These are phyloP conservation scores for Russula vinacea DNA, from an alignment of 768 basidiomycete genomes.

Conservation along the genomic window DNA sequence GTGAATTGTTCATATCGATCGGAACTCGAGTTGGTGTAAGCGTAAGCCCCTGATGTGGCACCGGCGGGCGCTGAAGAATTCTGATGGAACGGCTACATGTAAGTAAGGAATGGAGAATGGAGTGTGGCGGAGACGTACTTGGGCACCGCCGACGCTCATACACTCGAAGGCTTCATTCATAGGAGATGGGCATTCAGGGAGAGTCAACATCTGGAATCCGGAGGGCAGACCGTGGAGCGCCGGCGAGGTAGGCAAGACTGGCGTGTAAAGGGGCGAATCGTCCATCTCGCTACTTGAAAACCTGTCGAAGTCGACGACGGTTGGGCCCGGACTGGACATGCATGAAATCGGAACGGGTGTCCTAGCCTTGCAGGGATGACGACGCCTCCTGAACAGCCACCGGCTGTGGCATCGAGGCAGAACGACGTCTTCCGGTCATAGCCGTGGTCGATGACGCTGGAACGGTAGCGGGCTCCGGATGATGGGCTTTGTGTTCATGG, in stretches of 20 bases:
- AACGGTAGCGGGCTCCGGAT: background rate
- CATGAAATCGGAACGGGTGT: constrained; percentile 21
- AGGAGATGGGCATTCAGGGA: constrained; percentile 1
- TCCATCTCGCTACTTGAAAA: constrained; percentile 22
- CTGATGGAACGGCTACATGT: background rate
- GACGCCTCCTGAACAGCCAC: constrained; percentile 8
- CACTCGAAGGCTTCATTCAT: constrained; percentile 4
- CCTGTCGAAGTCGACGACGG: constrained; percentile 20
- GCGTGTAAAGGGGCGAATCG: constrained; percentile 23
- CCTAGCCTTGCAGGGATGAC: constrained; percentile 9
- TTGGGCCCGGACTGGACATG: constrained; percentile 24
- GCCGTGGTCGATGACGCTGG: background rate
- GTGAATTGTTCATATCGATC: constrained; percentile 17
- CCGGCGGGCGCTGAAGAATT: constrained; percentile 9
- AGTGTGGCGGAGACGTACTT: constrained; percentile 1
- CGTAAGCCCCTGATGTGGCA: constrained; percentile 15
- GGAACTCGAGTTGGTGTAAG: constrained; percentile 9
- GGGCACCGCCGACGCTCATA: constrained; percentile 5
- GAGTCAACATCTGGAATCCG: constrained; percentile 17
- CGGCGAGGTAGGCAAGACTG: constrained; percentile 13
- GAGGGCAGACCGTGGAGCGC: constrained; percentile 1
- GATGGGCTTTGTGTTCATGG: background rate
- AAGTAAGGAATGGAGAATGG: background rate
- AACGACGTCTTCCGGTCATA: constrained; percentile 23
- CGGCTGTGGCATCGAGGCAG: constrained; percentile 29